phyloP scores from a whole-genome alignment of 352 stramenopile genomes.

The Globisporangium paddicum region DNA sequence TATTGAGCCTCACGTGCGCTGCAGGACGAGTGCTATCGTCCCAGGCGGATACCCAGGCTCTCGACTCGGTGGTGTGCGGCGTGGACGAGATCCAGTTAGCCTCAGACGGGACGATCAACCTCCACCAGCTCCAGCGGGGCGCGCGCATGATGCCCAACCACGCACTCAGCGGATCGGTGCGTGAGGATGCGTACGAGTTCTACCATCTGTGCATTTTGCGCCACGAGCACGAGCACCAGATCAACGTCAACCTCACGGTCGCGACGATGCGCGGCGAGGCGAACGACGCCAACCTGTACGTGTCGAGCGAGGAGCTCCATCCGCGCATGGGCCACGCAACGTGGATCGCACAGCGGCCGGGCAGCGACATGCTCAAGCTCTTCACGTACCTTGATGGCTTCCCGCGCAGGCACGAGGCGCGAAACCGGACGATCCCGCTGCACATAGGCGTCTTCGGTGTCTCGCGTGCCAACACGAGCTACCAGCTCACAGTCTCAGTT shows the following conservation, averaged over 20 bases:
- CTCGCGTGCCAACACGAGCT: slow-evolving; percentile 23
- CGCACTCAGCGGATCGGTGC: slow-evolving; percentile 61
- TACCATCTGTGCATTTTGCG: slow-evolving; percentile 73
- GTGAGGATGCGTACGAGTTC: slow-evolving; percentile 48
- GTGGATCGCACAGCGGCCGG: slow-evolving; percentile 64
- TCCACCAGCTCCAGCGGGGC: slow-evolving; percentile 37
- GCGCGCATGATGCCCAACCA: slow-evolving; percentile 53
- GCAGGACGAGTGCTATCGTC: not conserved
- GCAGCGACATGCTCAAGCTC: slow-evolving; percentile 55
- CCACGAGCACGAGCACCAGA: slow-evolving; percentile 73
- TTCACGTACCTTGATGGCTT: slow-evolving; percentile 81
- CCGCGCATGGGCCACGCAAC: slow-evolving; percentile 54
- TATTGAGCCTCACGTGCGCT: not conserved
- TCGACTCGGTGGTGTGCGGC: slow-evolving; percentile 20
- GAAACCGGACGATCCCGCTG: slow-evolving; percentile 50
- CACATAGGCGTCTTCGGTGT: slow-evolving; percentile 68
- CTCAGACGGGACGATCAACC: slow-evolving; percentile 58
- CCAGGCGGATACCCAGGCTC: not conserved
- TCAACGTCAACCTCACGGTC: slow-evolving; percentile 56
- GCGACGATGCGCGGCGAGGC: not conserved
- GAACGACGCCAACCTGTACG: slow-evolving; percentile 61
- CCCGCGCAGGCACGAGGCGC: slow-evolving; percentile 39
- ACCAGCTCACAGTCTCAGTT: slow-evolving; percentile 54
- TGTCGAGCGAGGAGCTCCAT: slow-evolving; percentile 63
- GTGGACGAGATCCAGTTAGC: slow-evolving; percentile 69